These are phyloP conservation scores for Saxophila tyrrhenica DNA, from an alignment of 495 filamentous ascomycete species.

Conservation along the genomic window DNA sequence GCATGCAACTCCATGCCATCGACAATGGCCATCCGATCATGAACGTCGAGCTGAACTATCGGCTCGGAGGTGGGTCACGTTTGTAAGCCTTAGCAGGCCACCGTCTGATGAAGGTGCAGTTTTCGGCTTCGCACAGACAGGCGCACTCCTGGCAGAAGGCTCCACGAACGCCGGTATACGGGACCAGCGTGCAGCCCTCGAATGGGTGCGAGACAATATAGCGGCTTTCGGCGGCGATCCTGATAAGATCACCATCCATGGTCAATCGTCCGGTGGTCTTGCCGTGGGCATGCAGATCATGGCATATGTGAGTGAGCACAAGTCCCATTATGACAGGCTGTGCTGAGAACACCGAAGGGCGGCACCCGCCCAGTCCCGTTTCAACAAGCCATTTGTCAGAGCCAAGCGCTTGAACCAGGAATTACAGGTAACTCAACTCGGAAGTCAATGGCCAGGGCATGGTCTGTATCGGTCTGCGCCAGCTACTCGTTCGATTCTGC, in stretches of 20 bases:
- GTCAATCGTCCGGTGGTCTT: slow-evolving; percentile 51
- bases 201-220: slow-evolving; percentile 29
- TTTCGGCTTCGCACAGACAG: neutral
- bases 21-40: neutral
- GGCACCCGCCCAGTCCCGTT: slow-evolving; percentile 6
- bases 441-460: neutral
- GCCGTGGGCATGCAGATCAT: slow-evolving; percentile 2
- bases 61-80: neutral
- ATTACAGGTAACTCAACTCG: neutral
- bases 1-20: neutral
- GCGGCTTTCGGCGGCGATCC: slow-evolving; percentile 28
- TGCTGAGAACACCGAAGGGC: no score
- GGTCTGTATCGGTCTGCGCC: neutral
- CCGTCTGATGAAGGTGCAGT: neutral
- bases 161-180: slow-evolving; percentile 39
- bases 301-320: neutral
- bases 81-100: neutral
- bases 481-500: neutral
- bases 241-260: slow-evolving; percentile 55
- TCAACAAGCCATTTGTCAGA: slow-evolving; percentile 5
- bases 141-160: slow-evolving; percentile 37
- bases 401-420: neutral
- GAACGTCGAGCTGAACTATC: neutral
- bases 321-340: no score
- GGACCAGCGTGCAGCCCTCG: slow-evolving; percentile 25